Evolutionary conservation across 2,329 filamentous ascomycete genomes (phyloP), one percentile per base, ranked within the genome.

Genomic region (Phyllosticta citriasiana): DNA sequence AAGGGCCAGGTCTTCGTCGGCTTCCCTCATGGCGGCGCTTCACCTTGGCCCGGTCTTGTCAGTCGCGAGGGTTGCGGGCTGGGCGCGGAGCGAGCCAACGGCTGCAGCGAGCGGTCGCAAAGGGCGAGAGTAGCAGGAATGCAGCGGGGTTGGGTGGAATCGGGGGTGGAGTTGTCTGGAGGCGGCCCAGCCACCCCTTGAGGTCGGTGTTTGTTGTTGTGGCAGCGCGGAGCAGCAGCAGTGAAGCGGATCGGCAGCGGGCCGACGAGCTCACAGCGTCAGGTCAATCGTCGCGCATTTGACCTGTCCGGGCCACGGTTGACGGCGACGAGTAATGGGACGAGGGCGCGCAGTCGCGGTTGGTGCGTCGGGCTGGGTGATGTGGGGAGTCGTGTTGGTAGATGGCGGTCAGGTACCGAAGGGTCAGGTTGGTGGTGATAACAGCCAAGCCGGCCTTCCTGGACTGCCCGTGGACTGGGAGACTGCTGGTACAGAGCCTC

Each of bases 101-200:
- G 30, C 40, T 54, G 25, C 27, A 53, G 12, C 24, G 53, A 26
- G 40, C 47, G 54, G 59, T 52, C 27, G 47, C 50, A 22, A 19
- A 16, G 59, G 53, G 59, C 40, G 30, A 22, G 51, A 53, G 51
- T 4, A 10, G n/a, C 9, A 22, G 51, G 54, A 53, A 40, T 53
- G 54, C 8, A 19, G 40, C 47, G 59, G 6, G 59, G 54, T 53
- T 40, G 54, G 55, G 54, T 26, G 27, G 54, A 61, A 57, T 57
- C 54, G 59, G 59, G 35, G 40, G 59, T 7, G 59, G 52, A 40
- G 59, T 33, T 19, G 59, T 57, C 19, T 26, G 40, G 27, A 40
- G 30, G 50, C 27, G 55, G 33, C 53, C 60, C 60, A 61, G 60
- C 55, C 60, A 61, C 60, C 60, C 60, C 60, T 61, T 56, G 59